Percentiles rank a stretch among this genome's conserved stretches.
These are phyloP conservation scores for Lactarius hengduanensis DNA, from an alignment of 768 basidiomycete species.

Conservation along the genomic window DNA sequence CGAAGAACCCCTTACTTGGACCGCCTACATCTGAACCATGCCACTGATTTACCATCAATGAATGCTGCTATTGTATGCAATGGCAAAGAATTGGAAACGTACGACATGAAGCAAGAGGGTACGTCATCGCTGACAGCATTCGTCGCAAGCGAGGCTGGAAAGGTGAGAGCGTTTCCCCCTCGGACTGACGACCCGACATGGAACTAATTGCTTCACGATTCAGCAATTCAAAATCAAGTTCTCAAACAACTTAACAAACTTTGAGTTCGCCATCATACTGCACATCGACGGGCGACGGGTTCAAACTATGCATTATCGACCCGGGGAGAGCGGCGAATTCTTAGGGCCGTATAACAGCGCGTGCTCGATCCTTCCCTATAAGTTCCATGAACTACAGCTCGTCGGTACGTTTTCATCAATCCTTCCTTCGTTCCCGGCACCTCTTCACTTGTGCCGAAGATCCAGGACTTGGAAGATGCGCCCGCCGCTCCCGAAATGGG, in stretches of 20 bases:
- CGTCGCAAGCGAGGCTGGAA: conserved; percentile 19
- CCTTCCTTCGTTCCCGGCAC: background rate
- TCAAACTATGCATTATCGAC: background rate
- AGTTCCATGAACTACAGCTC: conserved; percentile 12
- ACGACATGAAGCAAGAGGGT: background rate
- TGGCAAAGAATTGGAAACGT: conserved; percentile 1
- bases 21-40: conserved; percentile 5
- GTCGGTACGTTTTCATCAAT: background rate
- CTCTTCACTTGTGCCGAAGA: conserved; percentile 4
- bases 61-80: conserved; percentile 10
- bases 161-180: conserved; percentile 5
- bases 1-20: too few relatives aligned
- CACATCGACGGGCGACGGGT: conserved; percentile 1
- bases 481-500: conserved; percentile 9
- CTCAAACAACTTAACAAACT: background rate
- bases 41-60: conserved; percentile 9
- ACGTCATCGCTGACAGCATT: background rate
- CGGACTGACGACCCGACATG: background rate
- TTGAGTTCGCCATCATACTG: background rate
- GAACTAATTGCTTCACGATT: background rate
- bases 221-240: conserved; percentile 8
- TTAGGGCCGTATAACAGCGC: background rate
- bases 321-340: background rate
- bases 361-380: background rate
- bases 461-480: background rate